phyloP scores from a whole-genome alignment of 805 yeast species.

The Wickerhamia fluorescens region DNA sequence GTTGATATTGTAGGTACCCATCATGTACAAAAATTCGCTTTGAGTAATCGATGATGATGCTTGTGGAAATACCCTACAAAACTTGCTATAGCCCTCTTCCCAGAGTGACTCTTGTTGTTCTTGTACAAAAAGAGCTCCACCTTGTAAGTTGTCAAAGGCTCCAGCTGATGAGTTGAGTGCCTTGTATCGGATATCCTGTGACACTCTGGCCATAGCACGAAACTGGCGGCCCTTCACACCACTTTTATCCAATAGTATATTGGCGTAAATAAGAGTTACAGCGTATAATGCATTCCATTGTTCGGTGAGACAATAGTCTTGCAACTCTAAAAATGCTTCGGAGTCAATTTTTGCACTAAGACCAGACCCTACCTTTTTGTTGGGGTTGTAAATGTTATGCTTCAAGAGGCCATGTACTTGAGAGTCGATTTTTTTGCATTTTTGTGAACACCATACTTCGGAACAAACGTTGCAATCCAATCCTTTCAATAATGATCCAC shows the following conservation, averaged over 20 bases:
- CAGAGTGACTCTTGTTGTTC: constrained; percentile 55
- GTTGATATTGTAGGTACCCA: constrained; percentile 73
- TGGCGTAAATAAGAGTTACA: constrained; percentile 50
- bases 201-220: constrained; percentile 57
- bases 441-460: constrained; percentile 63
- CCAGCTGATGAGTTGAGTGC: constrained; percentile 51
- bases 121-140: constrained; percentile 46
- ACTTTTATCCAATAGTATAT: constrained; percentile 34
- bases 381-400: constrained; percentile 39
- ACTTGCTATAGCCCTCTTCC: constrained; percentile 48
- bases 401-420: constrained; percentile 45
- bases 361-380: constrained; percentile 14
- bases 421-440: constrained; percentile 48
- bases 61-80: constrained; percentile 42
- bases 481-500: constrained; percentile 34
- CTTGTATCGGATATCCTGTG: constrained; percentile 58
- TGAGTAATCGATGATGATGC: constrained; percentile 26
- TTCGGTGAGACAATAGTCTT: constrained; percentile 54
- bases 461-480: constrained; percentile 59
- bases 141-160: constrained; percentile 44
- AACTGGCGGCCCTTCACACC: constrained; percentile 40
- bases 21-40: constrained; percentile 49
- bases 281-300: constrained; percentile 67
- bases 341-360: constrained; percentile 32
- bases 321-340: constrained; percentile 48